phyloP scores from a whole-genome alignment of 768 basidiomycete species.

The Serendipita vermifera region DNA sequence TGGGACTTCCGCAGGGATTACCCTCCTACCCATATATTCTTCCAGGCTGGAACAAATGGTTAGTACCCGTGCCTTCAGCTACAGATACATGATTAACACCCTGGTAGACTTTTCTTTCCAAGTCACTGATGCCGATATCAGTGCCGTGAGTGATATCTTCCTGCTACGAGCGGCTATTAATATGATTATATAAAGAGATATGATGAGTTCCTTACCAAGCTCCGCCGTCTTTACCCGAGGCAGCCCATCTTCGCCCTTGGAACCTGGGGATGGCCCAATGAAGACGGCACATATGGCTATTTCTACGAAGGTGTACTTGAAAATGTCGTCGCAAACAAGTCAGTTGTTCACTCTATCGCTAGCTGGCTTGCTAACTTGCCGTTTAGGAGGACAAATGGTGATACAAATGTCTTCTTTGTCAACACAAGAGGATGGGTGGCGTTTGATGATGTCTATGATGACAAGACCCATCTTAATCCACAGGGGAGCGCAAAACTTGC shows the following conservation, averaged over 20 bases:
- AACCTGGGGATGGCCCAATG: conserved; percentile 45
- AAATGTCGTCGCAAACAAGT: conserved; percentile 32
- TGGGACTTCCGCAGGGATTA: conserved; percentile 41
- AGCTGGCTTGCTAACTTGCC: neutral
- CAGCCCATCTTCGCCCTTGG: conserved; percentile 44
- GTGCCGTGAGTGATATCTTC: too few relatives aligned
- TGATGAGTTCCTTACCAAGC: conserved; percentile 31
- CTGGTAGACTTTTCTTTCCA: conserved; percentile 35
- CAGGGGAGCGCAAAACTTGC: conserved; percentile 38
- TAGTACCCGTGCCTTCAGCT: conserved; percentile 32
- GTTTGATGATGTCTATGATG: conserved; percentile 31
- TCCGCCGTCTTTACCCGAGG: conserved; percentile 31
- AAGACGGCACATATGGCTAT: conserved; percentile 32
- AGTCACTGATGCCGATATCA: conserved; percentile 32
- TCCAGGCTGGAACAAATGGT: conserved; percentile 23
- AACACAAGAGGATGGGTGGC: conserved; percentile 47
- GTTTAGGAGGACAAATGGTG: conserved; percentile 29
- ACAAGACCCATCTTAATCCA: conserved; percentile 38
- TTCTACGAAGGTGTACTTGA: conserved; percentile 39
- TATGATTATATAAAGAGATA: conserved; percentile 20
- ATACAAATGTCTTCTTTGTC: conserved; percentile 38
- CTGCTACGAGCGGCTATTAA: neutral
- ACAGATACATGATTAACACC: neutral
- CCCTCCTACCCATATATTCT: conserved; percentile 40
- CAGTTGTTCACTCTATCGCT: conserved; percentile 8